A percentile compares a stretch with the other conserved stretches of the same genome.
phyloP scores from a whole-genome alignment of 148 eudicot genomes.

The Dysphania ambrosioides region DNA sequence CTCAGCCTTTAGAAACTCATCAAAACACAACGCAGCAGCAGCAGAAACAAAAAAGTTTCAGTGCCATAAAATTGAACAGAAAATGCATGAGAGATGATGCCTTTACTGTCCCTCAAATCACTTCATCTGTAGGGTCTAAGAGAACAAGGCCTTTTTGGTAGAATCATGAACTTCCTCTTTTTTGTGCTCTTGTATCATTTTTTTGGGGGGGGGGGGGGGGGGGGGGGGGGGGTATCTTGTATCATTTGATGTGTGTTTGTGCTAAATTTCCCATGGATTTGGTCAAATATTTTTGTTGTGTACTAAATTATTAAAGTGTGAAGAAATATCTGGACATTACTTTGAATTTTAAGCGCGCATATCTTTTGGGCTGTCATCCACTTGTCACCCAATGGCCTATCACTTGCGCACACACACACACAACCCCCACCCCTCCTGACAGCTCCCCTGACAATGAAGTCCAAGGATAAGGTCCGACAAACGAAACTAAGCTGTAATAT shows the following conservation, averaged over 20 bases:
- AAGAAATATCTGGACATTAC: background rate
- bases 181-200: too few relatives aligned
- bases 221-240: background rate
- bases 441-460: too few relatives aligned
- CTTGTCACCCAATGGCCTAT: too few relatives aligned
- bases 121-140: slow-evolving; percentile 32
- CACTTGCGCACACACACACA: too few relatives aligned
- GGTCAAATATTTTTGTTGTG: background rate
- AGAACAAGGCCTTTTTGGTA: slow-evolving; percentile 51
- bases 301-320: background rate
- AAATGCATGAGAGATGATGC: slow-evolving; percentile 41
- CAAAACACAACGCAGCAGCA: slow-evolving; percentile 4
- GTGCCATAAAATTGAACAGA: slow-evolving; percentile 27
- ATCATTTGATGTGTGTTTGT: background rate
- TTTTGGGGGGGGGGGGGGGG: background rate
- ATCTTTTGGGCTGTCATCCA: too few relatives aligned
- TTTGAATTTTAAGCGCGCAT: too few relatives aligned
- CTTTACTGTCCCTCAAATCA: slow-evolving; percentile 68
- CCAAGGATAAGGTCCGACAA: too few relatives aligned
- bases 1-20: background rate
- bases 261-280: background rate
- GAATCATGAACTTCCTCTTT: background rate
- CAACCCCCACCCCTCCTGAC: too few relatives aligned
- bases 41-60: slow-evolving; percentile 19
- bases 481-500: too few relatives aligned